Percentiles rank a stretch among this genome's conserved stretches.
These are phyloP conservation scores for Arachis stenosperma DNA, from an alignment of 306 rosid genomes.

Conservation along the genomic window DNA sequence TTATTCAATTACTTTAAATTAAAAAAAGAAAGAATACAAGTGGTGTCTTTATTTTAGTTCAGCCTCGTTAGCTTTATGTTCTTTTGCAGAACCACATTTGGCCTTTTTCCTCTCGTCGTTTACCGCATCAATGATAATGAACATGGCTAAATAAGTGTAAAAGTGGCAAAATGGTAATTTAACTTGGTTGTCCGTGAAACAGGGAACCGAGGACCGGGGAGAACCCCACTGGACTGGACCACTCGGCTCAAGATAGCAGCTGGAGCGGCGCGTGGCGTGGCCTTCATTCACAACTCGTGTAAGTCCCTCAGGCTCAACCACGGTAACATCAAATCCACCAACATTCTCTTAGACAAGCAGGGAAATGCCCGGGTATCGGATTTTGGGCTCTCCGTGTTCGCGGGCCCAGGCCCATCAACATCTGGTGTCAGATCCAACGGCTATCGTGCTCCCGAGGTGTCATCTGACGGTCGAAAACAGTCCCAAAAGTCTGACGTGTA, in stretches of 20 bases:
- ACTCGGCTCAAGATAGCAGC: conserved; percentile 88
- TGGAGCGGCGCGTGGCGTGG: conserved; percentile 78
- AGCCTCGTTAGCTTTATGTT: conserved; percentile 34
- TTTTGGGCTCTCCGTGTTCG: conserved; percentile 73
- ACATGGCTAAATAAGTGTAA: conserved; percentile 41
- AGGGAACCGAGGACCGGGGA: conserved; percentile 96
- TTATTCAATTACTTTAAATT: not conserved
- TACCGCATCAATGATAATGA: conserved; percentile 21
- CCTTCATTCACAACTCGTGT: conserved; percentile 77
- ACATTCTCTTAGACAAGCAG: conserved; percentile 69
- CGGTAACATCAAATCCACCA: conserved; percentile 90
- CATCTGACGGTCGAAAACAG: conserved; percentile 63
- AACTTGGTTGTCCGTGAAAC: conserved; percentile 17
- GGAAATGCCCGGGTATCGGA: conserved; percentile 84
- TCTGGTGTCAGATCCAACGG: conserved; percentile 65
- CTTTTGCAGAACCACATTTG: conserved; percentile 42
- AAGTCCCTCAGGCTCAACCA: conserved; percentile 67
- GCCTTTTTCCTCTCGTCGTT: conserved; percentile 32
- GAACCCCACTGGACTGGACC: conserved; percentile 96
- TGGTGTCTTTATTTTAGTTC: conserved; percentile 11
- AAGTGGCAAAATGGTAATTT: conserved; percentile 35
- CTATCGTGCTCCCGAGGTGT: conserved; percentile 82
- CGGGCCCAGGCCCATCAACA: conserved; percentile 37
- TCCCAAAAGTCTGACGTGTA: conserved; percentile 77
- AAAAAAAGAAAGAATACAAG: conserved; percentile 11